phyloP scores from a whole-genome alignment of 352 stramenopile genomes.

The Pythium rishiriense region DNA sequence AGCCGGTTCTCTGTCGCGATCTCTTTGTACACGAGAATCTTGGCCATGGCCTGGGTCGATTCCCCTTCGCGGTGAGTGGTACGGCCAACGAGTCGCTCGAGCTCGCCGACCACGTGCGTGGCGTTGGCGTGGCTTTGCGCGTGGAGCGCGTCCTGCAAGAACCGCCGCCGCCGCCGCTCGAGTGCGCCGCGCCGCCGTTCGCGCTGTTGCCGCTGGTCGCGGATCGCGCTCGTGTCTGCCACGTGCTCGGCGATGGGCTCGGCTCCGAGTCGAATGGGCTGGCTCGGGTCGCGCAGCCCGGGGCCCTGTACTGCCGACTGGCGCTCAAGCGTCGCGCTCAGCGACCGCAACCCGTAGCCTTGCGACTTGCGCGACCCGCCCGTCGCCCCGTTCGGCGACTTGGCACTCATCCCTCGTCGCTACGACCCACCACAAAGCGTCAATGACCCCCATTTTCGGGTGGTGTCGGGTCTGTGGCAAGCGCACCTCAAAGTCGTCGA shows the following conservation, averaged over 20 bases:
- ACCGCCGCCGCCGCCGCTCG: slow-evolving; percentile 53
- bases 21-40: slow-evolving; percentile 68
- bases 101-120: neutral
- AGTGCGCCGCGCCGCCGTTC: slow-evolving; percentile 56
- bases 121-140: slow-evolving; percentile 5
- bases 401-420: neutral
- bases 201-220: slow-evolving; percentile 50
- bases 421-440: neutral
- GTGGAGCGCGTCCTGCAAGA: slow-evolving; percentile 49
- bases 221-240: slow-evolving; percentile 28
- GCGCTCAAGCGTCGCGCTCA: slow-evolving; percentile 47
- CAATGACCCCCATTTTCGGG: too few species aligned
- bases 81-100: slow-evolving; percentile 50
- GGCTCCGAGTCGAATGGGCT: slow-evolving; percentile 17
- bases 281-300: slow-evolving; percentile 9
- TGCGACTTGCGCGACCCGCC: slow-evolving; percentile 45
- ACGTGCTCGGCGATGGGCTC: slow-evolving; percentile 5
- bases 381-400: neutral
- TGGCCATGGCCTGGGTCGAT: slow-evolving; percentile 37
- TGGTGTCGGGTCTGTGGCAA: neutral
- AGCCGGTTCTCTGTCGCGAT: slow-evolving; percentile 61
- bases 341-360: slow-evolving; percentile 66
- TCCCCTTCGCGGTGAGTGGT: slow-evolving; percentile 51
- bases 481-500: slow-evolving; percentile 55
- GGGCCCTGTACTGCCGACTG: neutral